A percentile compares a stretch with the other conserved stretches of the same genome.
phyloP scores from a whole-genome alignment of 208 protist species.

The Leishmania tropica region DNA sequence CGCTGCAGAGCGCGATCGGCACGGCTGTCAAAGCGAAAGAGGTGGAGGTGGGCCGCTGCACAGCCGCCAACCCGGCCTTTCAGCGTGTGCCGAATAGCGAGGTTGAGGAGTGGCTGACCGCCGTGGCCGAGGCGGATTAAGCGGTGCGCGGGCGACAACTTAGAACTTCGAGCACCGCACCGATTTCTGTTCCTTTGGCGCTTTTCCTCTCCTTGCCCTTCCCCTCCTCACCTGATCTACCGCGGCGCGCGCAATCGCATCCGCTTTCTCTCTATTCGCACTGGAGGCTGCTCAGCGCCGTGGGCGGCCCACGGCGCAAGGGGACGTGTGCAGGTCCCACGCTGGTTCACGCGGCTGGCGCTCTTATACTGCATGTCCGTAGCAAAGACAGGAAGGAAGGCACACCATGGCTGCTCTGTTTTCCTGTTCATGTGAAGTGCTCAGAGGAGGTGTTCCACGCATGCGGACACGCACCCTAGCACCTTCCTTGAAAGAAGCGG shows the following conservation, averaged over 20 bases:
- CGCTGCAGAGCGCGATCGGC: constrained; percentile 79
- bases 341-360: not conserved
- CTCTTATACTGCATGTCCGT: not conserved
- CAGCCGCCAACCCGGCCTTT: constrained; percentile 39
- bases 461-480: not conserved
- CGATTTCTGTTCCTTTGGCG: not conserved
- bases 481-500: not conserved
- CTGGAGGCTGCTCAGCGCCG: not conserved
- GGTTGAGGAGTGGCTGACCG: constrained; percentile 90
- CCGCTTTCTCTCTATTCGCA: not conserved
- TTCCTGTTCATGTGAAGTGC: not conserved
- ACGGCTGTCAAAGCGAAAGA: constrained; percentile 73
- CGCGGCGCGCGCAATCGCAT: not conserved
- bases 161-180: not conserved
- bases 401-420: not conserved
- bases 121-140: constrained; percentile 87
- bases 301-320: not conserved
- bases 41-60: constrained; percentile 85
- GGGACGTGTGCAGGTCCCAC: not conserved
- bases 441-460: not conserved
- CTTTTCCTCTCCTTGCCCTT: not conserved
- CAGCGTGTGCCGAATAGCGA: constrained; percentile 62
- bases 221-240: not conserved
- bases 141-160: not conserved
- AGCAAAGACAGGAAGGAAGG: not conserved